Percentiles rank a stretch among this genome's conserved stretches.
These are phyloP conservation scores for carrot (Daucus carota) DNA, from an alignment of 129 eudicot genomes.

Conservation along the genomic window DH1_v3.0 NC_030388.2:26291501-26292000, in stretches of 20 bases:
- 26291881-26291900: constrained; percentile 81
- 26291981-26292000: constrained; percentile 43
- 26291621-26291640: background rate
- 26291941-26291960: constrained; percentile 4
- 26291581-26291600: background rate
- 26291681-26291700: background rate
- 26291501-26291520: background rate
- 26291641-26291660: background rate
- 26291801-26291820: background rate
- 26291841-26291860: constrained; percentile 70
- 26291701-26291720: background rate
- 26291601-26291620: background rate
- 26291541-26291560: background rate
- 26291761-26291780: background rate
- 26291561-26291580: background rate
- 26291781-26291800: background rate
- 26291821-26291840: background rate
- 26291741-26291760: background rate
- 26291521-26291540: background rate
- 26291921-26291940: constrained; percentile 5
- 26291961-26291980: constrained; percentile 79
- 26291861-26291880: no score
- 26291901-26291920: constrained; percentile 63
- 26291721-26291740: background rate
- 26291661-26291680: background rate